Conservation (phyloP, 1,284 basidiomycete genomes). For the Leucoagaricus sp. region DNA sequence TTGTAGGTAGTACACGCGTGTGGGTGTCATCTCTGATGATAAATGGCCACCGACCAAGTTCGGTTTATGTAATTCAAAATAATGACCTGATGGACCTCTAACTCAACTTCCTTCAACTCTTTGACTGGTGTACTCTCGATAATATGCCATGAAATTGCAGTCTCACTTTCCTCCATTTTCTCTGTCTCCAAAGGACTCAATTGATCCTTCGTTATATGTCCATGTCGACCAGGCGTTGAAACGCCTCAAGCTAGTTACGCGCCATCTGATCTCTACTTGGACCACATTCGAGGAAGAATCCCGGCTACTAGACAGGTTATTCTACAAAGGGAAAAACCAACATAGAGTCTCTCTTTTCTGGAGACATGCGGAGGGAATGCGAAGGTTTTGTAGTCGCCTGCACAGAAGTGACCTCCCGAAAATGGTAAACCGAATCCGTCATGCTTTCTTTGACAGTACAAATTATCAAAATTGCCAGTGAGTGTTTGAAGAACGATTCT, state of each 20-base stretch:
- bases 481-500: slow-evolving; percentile 22
- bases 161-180: not conserved
- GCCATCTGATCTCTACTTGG: slow-evolving; percentile 49
- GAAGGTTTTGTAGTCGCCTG: slow-evolving; percentile 55
- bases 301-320: slow-evolving; percentile 62
- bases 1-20: not conserved
- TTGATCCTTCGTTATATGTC: slow-evolving; percentile 39
- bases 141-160: not conserved
- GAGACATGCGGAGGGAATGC: slow-evolving; percentile 61
- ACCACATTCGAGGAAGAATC: slow-evolving; percentile 53
- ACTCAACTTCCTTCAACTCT: not conserved
- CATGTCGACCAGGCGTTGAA: slow-evolving; percentile 60
- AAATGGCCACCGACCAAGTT: not conserved
- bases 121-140: too few species aligned
- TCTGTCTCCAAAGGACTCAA: not conserved
- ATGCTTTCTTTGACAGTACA: slow-evolving; percentile 57
- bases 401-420: slow-evolving; percentile 42
- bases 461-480: slow-evolving; percentile 47
- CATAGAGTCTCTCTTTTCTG: slow-evolving; percentile 74
- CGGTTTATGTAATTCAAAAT: slow-evolving; percentile 4
- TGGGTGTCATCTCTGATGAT: not conserved
- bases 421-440: slow-evolving; percentile 49
- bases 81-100: too few species aligned
- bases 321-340: slow-evolving; percentile 81
- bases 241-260: slow-evolving; percentile 52